phyloP scores from a whole-genome alignment of 306 rosid species.

The Begonia fuchsioides region DNA sequence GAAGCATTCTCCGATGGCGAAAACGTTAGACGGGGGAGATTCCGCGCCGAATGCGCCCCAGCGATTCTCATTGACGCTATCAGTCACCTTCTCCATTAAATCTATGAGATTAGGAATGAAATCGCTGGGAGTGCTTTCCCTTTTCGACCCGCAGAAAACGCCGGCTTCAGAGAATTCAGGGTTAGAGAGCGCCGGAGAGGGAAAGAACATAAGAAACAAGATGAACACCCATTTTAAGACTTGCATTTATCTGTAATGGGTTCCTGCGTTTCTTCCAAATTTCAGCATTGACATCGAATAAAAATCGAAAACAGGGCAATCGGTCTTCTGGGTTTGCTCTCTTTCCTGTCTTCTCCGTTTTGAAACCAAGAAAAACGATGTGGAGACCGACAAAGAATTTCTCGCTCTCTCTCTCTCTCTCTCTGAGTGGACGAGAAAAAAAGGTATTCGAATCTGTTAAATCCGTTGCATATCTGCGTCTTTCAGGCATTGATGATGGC shows the following conservation, averaged over 20 bases:
- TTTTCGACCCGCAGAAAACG: conserved; percentile 16
- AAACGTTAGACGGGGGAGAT: conserved; percentile 8
- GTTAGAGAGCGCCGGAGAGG: conserved; percentile 2
- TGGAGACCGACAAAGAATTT: not conserved
- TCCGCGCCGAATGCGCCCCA: conserved; percentile 14
- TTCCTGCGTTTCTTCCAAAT: not conserved
- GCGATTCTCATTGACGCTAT: conserved; percentile 1
- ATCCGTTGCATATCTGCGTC: not conserved
- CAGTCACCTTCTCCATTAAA: conserved; percentile 17
- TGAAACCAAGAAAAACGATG: not conserved
- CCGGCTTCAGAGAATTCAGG: conserved; percentile 5
- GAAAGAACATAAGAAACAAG: not conserved
- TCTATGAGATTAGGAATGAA: conserved; percentile 8
- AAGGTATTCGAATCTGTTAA: not conserved
- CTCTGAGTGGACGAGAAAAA: not conserved
- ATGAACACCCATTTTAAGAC: conserved; percentile 6
- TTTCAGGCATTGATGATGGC: not conserved
- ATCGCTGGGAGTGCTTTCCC: not conserved
- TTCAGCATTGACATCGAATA: not conserved
- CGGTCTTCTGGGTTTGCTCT: not conserved
- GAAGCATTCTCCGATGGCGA: conserved; percentile 29
- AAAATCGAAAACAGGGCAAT: not conserved
- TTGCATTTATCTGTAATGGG: conserved; percentile 12
- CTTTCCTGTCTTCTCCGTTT: not conserved
- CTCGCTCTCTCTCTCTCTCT: not conserved